Base-by-base conservation (phyloP, 2,329 filamentous ascomycete species). In the Drechslerella dactyloides region DNA sequence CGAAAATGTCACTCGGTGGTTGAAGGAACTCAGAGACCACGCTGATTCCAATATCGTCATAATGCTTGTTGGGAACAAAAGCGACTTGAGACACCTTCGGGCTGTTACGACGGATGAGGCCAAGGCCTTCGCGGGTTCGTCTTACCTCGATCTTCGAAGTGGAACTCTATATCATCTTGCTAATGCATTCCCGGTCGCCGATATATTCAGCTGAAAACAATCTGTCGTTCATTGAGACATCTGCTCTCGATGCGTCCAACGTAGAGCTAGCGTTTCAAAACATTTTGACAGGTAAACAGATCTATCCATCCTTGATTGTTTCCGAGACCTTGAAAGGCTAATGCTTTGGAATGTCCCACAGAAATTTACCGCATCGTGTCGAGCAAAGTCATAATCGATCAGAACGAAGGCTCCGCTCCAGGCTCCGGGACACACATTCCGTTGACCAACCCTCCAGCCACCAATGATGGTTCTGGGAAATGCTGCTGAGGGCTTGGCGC, bases 21-120 rank as follows among this genome's bases (percentile, higher is more conserved):
- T 99, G 84, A 99, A 97, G 84, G 94, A 99, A 85, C 85, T 99
- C 79, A 88, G 94, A 78, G 94, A 97, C 80, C 93, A 99, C 82
- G 94, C 94, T 77, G 94, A 99, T 81, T 93, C 92, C 78, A 97
- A 97, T 84, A 97, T 97, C 78, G 93, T 99, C 78, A 99, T 99
- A 81, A 99, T 99, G 94, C 85, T 99, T 78, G 94, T 97, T 64
- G 94, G 94, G 81, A 99, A 99, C 88, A 99, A 99, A 90, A 97
- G 93, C 82, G 94, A 99, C 96, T 90, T 97, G 89, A 90, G 93
- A 82, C 94, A 99, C 83, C 85, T 99, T 79, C 87, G 94, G 80
- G 94, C 94, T 76, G 94, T 99, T 76, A 92, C 94, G 57, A 99
- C 94, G 73, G 94, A 99, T 80, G 93, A 97, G 82, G 94, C 93